phyloP scores from a whole-genome alignment of 2,329 filamentous ascomycete species.

The Colletotrichum tabaci region DNA sequence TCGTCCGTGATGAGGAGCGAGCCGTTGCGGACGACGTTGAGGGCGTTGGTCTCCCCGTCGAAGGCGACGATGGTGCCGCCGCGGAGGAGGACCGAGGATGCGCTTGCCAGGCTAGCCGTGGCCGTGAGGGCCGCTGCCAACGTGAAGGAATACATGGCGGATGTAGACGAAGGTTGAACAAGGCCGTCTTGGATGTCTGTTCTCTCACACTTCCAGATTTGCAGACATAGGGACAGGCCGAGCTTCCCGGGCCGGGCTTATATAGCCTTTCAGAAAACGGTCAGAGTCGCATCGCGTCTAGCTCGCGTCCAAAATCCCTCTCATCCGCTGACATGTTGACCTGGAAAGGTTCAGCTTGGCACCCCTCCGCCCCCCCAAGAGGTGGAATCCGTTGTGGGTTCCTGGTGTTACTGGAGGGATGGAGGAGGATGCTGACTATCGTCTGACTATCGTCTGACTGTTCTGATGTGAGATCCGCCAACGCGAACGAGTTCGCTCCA shows the following conservation, averaged over 20 bases:
- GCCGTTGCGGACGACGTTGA: slow-evolving; percentile 57
- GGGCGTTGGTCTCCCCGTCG: slow-evolving; percentile 50
- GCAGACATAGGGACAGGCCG: not conserved
- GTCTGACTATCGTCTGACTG: not conserved
- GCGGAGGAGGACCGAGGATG: slow-evolving; percentile 48
- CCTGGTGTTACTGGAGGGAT: too few relatives aligned
- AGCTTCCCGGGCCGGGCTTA: not conserved
- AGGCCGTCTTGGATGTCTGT: not conserved
- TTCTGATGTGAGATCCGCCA: not conserved
- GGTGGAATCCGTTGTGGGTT: slow-evolving; percentile 1
- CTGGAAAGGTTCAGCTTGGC: slow-evolving; percentile 3
- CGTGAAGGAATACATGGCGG: slow-evolving; percentile 19
- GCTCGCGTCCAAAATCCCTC: not conserved
- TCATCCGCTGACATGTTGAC: not conserved
- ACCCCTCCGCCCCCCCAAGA: not conserved
- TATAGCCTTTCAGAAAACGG: not conserved
- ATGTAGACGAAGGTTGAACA: too few relatives aligned
- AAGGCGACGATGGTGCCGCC: slow-evolving; percentile 60
- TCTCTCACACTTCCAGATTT: not conserved
- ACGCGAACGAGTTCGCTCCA: not conserved
- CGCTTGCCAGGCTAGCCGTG: slow-evolving; percentile 16
- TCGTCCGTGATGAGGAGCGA: slow-evolving; percentile 58
- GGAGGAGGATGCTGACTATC: not conserved
- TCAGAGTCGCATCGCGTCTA: not conserved
- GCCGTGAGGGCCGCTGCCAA: slow-evolving; percentile 20